Percentiles rank a stretch among this genome's conserved stretches.
phyloP scores from a whole-genome alignment of 106 monocot genomes.

The Alisma plantagoaquatica region DNA sequence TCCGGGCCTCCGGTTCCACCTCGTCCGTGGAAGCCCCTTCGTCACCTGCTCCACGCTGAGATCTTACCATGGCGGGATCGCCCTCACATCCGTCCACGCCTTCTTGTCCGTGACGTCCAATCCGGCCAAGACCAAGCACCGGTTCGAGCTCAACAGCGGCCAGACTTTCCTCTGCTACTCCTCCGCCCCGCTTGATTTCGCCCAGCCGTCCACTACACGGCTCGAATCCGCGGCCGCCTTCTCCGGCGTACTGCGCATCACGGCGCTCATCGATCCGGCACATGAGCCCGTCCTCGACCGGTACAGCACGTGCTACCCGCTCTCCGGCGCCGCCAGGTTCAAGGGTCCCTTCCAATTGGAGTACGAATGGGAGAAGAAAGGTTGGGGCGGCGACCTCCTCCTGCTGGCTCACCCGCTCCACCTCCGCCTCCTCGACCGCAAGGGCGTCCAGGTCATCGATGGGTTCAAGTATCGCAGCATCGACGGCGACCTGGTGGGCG shows the following conservation, averaged over 20 bases:
- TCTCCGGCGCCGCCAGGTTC: slow-evolving; percentile 53
- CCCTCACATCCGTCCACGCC: slow-evolving; percentile 48
- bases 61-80: slow-evolving; percentile 12
- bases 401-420: slow-evolving; percentile 88
- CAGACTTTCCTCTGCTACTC: slow-evolving; percentile 70
- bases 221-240: slow-evolving; percentile 21
- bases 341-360: slow-evolving; percentile 45
- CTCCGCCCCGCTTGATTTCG: slow-evolving; percentile 50
- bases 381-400: slow-evolving; percentile 72
- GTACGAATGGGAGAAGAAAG: slow-evolving; percentile 75
- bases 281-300: slow-evolving; percentile 58
- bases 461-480: slow-evolving; percentile 65
- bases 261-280: slow-evolving; percentile 32
- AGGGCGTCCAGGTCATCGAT: slow-evolving; percentile 13
- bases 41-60: slow-evolving; percentile 51
- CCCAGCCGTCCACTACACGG: slow-evolving; percentile 18
- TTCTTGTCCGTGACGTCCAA: slow-evolving; percentile 43
- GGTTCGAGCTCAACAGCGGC: slow-evolving; percentile 48
- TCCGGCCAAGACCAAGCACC: slow-evolving; percentile 49
- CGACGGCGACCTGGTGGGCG: slow-evolving; percentile 77
- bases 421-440: slow-evolving; percentile 33
- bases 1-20: slow-evolving; percentile 55
- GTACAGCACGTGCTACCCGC: slow-evolving; percentile 66
- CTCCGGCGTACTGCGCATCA: slow-evolving; percentile 48
- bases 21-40: slow-evolving; percentile 82